Evolutionary conservation across 805 yeast species (phyloP).

Genomic region (Tanozyma kutaoensis): DNA sequence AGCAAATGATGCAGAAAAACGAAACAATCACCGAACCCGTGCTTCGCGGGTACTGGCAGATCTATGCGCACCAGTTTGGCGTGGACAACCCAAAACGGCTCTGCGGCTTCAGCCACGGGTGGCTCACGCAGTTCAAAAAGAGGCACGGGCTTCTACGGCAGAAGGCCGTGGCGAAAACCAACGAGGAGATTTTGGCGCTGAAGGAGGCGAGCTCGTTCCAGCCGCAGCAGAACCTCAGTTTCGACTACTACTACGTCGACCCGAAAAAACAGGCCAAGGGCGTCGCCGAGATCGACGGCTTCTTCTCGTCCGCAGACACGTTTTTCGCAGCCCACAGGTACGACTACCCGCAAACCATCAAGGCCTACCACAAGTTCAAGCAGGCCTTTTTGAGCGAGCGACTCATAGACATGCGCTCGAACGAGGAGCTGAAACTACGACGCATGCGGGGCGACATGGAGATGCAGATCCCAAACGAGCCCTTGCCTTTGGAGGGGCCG

Average conservation of each 20-base stretch:
- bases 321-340: slow-evolving; percentile 26
- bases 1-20: slow-evolving; percentile 25
- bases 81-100: slow-evolving; percentile 48
- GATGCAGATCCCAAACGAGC: too few relatives aligned
- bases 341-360: slow-evolving; percentile 29
- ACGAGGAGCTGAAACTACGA: too few relatives aligned
- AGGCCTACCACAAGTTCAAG: slow-evolving; percentile 30
- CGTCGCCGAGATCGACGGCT: slow-evolving; percentile 21
- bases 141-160: slow-evolving; percentile 31
- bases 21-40: slow-evolving; percentile 42
- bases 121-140: slow-evolving; percentile 49
- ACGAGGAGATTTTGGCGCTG: slow-evolving; percentile 1
- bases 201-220: not conserved
- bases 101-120: slow-evolving; percentile 45
- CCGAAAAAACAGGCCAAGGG: slow-evolving; percentile 1
- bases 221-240: slow-evolving; percentile 3
- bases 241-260: slow-evolving; percentile 2
- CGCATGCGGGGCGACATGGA: too few relatives aligned
- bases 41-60: slow-evolving; percentile 42
- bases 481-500: too few relatives aligned
- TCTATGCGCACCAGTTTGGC: slow-evolving; percentile 40
- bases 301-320: slow-evolving; percentile 26
- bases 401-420: slow-evolving; percentile 20
- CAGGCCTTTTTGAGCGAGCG: slow-evolving; percentile 26
- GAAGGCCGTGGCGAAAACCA: not conserved